phyloP scores from a whole-genome alignment of 257 asterid genomes.

The Solanum medicagineum region DNA sequence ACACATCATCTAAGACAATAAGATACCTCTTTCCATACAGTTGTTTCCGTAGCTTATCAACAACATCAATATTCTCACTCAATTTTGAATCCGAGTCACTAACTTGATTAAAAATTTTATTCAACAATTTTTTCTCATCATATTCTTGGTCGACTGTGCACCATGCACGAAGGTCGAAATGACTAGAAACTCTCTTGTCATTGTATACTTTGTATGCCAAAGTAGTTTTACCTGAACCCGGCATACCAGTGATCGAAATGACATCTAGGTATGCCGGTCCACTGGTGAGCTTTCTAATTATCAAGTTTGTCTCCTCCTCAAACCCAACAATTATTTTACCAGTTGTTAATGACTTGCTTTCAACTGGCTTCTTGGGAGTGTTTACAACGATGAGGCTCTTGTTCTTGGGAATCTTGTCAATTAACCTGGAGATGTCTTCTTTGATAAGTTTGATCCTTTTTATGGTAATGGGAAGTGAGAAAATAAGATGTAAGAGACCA shows the following conservation, averaged over 20 bases:
- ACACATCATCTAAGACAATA: conserved; percentile 11
- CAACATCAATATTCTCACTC: neutral
- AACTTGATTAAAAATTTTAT: neutral
- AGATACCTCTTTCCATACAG: conserved; percentile 1
- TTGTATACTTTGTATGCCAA: too few relatives aligned
- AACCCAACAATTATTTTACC: neutral
- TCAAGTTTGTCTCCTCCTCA: too few relatives aligned
- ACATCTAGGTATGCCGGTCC: too few relatives aligned
- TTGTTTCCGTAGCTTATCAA: neutral
- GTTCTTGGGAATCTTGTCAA: neutral
- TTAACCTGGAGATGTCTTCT: neutral
- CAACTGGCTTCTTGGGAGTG: neutral
- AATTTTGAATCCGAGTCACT: neutral
- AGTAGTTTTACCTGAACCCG: too few relatives aligned
- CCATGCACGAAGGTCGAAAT: conserved; percentile 1
- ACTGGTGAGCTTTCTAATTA: too few relatives aligned
- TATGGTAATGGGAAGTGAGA: neutral
- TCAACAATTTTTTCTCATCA: neutral
- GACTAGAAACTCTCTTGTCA: too few relatives aligned
- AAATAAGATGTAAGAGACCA: neutral
- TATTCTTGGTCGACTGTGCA: neutral
- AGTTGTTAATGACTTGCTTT: neutral
- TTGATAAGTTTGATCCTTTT: neutral
- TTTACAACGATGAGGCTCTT: neutral
- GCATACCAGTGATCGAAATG: too few relatives aligned